Evolutionary conservation across 805 yeast species (phyloP).

Genomic region (Wickerhamiella azyma): DNA sequence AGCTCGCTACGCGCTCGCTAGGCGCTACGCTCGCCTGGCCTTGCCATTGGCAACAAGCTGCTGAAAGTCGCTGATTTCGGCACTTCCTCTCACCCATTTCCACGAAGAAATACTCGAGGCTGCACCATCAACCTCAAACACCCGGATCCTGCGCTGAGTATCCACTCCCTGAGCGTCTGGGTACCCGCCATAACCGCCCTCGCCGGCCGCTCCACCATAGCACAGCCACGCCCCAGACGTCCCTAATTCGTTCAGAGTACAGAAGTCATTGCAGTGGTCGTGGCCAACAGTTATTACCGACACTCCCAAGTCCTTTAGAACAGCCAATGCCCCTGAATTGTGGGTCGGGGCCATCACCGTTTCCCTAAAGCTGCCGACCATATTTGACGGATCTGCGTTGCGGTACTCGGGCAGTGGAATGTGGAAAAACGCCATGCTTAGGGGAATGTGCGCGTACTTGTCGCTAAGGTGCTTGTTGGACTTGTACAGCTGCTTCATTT

Average conservation of each 20-base stretch:
- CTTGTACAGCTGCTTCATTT: conserved; percentile 31
- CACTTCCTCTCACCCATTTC: conserved; percentile 57
- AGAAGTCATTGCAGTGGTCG: conserved; percentile 90
- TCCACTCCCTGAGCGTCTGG: conserved; percentile 36
- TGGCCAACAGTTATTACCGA: conserved; percentile 75
- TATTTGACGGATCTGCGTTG: conserved; percentile 26
- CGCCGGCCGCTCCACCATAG: conserved; percentile 88
- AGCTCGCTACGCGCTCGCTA: no score
- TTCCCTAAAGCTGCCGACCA: conserved; percentile 58
- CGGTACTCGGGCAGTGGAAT: conserved; percentile 83
- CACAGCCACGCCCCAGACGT: conserved; percentile 58
- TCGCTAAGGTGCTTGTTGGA: conserved; percentile 23
- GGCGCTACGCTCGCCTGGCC: no score
- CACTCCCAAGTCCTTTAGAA: conserved; percentile 54
- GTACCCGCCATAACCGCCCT: conserved; percentile 93
- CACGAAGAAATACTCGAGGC: conserved; percentile 43
- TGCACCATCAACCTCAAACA: conserved; percentile 49
- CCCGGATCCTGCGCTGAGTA: conserved; percentile 62
- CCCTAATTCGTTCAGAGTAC: conserved; percentile 36
- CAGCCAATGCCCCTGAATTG: conserved; percentile 52
- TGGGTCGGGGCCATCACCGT: conserved; percentile 63
- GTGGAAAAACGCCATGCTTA: conserved; percentile 86
- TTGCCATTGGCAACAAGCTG: conserved; percentile 35
- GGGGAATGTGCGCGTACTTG: conserved; percentile 31
- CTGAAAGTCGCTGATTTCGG: conserved; percentile 37